Evolutionary conservation across 2,329 filamentous ascomycete species (phyloP), one percentile per base, ranked within the genome.

Genomic region (Penicillium sp.): DNA sequence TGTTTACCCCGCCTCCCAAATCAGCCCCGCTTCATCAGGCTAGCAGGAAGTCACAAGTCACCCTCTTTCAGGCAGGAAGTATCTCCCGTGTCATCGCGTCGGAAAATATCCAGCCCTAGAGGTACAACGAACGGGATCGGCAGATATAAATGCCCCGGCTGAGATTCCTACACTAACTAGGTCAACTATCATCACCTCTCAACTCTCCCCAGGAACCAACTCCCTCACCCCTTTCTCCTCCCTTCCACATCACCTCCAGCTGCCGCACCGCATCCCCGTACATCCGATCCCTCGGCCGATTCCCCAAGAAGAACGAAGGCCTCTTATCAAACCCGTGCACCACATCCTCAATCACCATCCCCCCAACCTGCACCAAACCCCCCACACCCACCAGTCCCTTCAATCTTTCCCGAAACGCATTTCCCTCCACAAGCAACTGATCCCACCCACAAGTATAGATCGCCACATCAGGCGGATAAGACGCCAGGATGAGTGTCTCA

Each of bases 391-490:
- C 64, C 19, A 69, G 49, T 16, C 46, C 42, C 43, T 42, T 33
- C 45, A 69, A 35, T 37, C 61, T 57, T 16, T 69, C 61, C 25
- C 67, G 60, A 19, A 69, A 67, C 3, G 42, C 30, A 55, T 66
- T 62, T 43, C 66, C 67, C 46, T 69, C 65, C 10, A 64, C 65
- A 19, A 68, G 57, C 52, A 67, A 43, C 52, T 67, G 67, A 53
- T 68, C 66, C 67, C 65, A 69, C 1, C 58, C 66, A 63, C 66
- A 68, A 11, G 65, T 69, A 58, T 69, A 69, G 14, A 68, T 61
- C 2, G 63, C 57, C 30, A 69, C 62, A 46, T 37, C 22, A 10
- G 43, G n/a, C 11, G 67, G 66, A 45, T 64, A 65, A 2, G 61
- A 58, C 33, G 45, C 55, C 26, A 60, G 28, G 16, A 69, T 42